A percentile compares a stretch with the other conserved stretches of the same genome.
phyloP scores from a whole-genome alignment of 2,329 filamentous ascomycete species.

The Trichoderma polysporum region DNA sequence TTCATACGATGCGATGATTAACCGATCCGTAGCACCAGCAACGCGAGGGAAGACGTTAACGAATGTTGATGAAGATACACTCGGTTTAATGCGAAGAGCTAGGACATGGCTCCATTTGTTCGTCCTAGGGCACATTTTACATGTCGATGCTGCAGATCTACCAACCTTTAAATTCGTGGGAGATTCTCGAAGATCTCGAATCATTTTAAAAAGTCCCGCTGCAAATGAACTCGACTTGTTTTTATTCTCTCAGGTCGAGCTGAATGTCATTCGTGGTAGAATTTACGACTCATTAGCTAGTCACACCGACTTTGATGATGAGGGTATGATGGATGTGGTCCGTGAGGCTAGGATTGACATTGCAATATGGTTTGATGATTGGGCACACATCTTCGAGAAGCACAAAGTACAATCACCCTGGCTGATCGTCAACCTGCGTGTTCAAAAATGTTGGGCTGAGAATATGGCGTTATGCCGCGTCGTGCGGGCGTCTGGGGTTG shows the following conservation, averaged over 20 bases:
- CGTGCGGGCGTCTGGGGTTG: conserved; percentile 38
- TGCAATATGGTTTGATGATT: conserved; percentile 48
- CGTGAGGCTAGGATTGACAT: conserved; percentile 48
- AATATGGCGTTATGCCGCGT: conserved; percentile 54
- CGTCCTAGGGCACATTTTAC: conserved; percentile 51
- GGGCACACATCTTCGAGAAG: conserved; percentile 31
- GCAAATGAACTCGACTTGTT: conserved; percentile 50
- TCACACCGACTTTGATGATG: conserved; percentile 30
- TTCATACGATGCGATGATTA: conserved; percentile 41
- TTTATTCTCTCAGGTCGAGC: conserved; percentile 52
- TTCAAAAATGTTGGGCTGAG: conserved; percentile 55
- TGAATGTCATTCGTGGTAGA: conserved; percentile 34
- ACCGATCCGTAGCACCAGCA: conserved; percentile 19
- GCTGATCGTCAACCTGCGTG: conserved; percentile 46
- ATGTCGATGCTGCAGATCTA: conserved; percentile 39
- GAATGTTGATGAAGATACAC: conserved; percentile 27
- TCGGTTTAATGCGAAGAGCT: conserved; percentile 41
- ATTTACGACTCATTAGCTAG: conserved; percentile 38
- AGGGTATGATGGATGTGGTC: conserved; percentile 41
- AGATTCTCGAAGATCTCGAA: conserved; percentile 46
- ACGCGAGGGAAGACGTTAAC: not conserved
- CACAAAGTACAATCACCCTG: conserved; percentile 29
- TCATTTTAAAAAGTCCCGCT: conserved; percentile 43
- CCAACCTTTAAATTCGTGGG: conserved; percentile 37
- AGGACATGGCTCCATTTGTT: conserved; percentile 54